A percentile compares a stretch with the other conserved stretches of the same genome.
Conservation (phyloP, 441 rosid genomes). For the Syzygium malaccense region DNA sequence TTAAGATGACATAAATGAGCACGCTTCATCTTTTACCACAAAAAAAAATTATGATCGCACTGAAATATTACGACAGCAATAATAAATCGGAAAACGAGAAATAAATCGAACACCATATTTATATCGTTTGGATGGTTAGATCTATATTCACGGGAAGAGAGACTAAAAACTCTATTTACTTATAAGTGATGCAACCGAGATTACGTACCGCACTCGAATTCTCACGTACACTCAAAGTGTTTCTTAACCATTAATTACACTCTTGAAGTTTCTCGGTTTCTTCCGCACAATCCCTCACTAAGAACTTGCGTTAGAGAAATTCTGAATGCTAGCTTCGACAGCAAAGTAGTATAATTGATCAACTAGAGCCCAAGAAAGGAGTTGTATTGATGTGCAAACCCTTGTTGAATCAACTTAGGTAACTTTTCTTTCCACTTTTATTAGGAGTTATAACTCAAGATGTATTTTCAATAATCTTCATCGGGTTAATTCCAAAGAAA, state of each 20-base stretch:
- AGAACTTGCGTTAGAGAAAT: not conserved
- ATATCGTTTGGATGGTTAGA: not conserved
- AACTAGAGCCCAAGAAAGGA: too few species aligned
- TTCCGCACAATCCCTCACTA: not conserved
- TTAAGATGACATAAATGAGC: fast-evolving
- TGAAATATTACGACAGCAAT: not conserved
- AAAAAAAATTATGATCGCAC: not conserved
- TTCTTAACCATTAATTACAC: too few species aligned
- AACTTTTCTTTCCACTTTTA: too few species aligned
- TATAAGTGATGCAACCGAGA: fast-evolving
- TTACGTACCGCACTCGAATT: not conserved
- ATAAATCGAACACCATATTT: fast-evolving
- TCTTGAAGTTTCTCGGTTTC: not conserved
- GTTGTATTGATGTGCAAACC: not conserved
- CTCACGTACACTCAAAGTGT: fast-evolving
- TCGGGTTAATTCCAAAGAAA: too few species aligned
- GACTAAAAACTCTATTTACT: fast-evolving
- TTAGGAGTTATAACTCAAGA: too few species aligned
- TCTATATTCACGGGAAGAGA: fast-evolving
- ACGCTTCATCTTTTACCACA: too few species aligned
- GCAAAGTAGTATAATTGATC: not conserved
- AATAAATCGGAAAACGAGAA: fast-evolving
- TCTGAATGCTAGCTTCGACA: not conserved
- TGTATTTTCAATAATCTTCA: too few species aligned
- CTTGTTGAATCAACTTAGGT: not conserved